phyloP scores from a whole-genome alignment of 1,284 basidiomycete species.

The Cryptococcus sp. region DNA sequence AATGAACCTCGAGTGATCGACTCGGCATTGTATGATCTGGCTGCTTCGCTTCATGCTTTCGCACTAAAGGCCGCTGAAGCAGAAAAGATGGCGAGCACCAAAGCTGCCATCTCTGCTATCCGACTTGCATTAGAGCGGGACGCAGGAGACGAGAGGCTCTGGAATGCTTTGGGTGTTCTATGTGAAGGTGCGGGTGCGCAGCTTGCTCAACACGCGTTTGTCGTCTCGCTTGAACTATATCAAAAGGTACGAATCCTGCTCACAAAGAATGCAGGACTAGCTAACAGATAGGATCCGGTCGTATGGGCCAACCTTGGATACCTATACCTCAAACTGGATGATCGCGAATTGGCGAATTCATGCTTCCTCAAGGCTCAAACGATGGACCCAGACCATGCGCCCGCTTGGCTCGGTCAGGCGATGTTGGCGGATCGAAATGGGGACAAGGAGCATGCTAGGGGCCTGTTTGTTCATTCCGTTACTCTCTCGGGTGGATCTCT shows the following conservation, averaged over 20 bases:
- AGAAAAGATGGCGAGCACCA: slow-evolving; percentile 46
- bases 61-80: slow-evolving; percentile 30
- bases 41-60: slow-evolving; percentile 61
- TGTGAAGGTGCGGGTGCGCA: slow-evolving; percentile 33
- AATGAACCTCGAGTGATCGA: slow-evolving; percentile 56
- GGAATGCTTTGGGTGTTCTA: slow-evolving; percentile 57
- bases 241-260: slow-evolving; percentile 60
- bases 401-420: slow-evolving; percentile 93
- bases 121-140: slow-evolving; percentile 72
- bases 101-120: slow-evolving; percentile 61
- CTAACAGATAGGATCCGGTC: slow-evolving; percentile 57
- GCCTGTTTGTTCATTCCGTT: slow-evolving; percentile 78
- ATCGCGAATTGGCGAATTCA: slow-evolving; percentile 78
- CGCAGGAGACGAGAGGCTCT: slow-evolving; percentile 69
- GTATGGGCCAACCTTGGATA: slow-evolving; percentile 89
- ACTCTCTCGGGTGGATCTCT: slow-evolving; percentile 62
- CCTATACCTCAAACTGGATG: slow-evolving; percentile 77
- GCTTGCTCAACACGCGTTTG: slow-evolving; percentile 82
- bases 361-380: slow-evolving; percentile 84
- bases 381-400: slow-evolving; percentile 81
- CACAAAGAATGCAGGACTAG: neutral
- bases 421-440: slow-evolving; percentile 68
- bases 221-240: slow-evolving; percentile 82
- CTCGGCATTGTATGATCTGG: slow-evolving; percentile 73
- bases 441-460: slow-evolving; percentile 59